Conservation (phyloP, 495 filamentous ascomycete species). For the Pyronema omphalodes region DNA sequence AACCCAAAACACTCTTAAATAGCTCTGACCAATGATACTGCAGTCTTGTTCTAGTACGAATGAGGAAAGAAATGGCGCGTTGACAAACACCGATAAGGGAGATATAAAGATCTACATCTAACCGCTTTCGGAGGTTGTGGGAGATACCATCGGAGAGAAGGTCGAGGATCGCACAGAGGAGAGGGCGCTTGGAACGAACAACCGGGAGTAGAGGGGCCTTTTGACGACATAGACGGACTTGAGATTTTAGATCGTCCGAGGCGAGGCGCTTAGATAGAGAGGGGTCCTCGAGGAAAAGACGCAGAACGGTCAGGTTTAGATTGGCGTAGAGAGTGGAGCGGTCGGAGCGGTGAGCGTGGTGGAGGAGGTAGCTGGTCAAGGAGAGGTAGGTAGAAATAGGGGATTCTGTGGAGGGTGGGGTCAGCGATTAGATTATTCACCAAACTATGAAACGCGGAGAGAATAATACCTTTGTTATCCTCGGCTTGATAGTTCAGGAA, state of each 20-base stretch:
- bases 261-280: slow-evolving; percentile 69
- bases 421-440: not conserved
- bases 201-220: slow-evolving; percentile 72
- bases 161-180: slow-evolving; percentile 62
- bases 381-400: slow-evolving; percentile 75
- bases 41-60: slow-evolving; percentile 55
- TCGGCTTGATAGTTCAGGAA: slow-evolving; percentile 41
- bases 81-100: slow-evolving; percentile 42
- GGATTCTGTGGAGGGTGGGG: slow-evolving; percentile 30
- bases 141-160: slow-evolving; percentile 77
- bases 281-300: slow-evolving; percentile 75
- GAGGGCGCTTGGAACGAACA: slow-evolving; percentile 47
- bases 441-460: too few species aligned
- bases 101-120: slow-evolving; percentile 71
- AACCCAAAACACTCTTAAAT: slow-evolving; percentile 73
- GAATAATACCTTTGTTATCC: slow-evolving; percentile 38
- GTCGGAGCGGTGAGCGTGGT: slow-evolving; percentile 73
- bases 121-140: slow-evolving; percentile 71
- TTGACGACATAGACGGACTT: slow-evolving; percentile 76
- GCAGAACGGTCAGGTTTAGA: slow-evolving; percentile 63
- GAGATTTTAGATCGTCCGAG: slow-evolving; percentile 54
- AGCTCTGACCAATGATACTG: slow-evolving; percentile 89
- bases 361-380: slow-evolving; percentile 75
- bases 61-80: slow-evolving; percentile 65
- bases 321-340: slow-evolving; percentile 65